Conservation (phyloP, 1,284 basidiomycete genomes). For the Ceratobasidium sp. region DNA sequence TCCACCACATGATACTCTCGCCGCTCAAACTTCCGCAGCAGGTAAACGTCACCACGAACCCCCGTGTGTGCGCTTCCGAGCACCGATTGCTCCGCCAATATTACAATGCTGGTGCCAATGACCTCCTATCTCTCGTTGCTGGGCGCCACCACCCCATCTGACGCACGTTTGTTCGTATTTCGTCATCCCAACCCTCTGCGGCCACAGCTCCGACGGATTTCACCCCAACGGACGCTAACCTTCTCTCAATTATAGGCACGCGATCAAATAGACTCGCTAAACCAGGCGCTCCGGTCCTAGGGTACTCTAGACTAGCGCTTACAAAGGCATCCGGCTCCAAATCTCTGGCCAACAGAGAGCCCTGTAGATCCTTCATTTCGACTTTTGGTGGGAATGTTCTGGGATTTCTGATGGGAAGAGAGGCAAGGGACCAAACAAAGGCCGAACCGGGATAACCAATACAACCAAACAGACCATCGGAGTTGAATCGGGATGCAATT, state of each 20-base stretch:
- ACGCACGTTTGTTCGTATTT: too few species aligned
- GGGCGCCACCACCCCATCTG: too few species aligned
- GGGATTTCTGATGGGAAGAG: not conserved
- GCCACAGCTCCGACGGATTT: not conserved
- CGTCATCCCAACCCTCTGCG: too few species aligned
- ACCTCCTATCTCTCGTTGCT: too few species aligned
- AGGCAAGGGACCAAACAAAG: slow-evolving; percentile 13
- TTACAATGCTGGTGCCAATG: too few species aligned
- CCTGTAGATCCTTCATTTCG: slow-evolving; percentile 1
- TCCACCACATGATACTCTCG: not conserved
- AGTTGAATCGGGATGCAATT: not conserved
- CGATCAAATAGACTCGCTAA: slow-evolving; percentile 1
- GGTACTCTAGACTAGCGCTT: not conserved
- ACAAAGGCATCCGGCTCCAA: not conserved
- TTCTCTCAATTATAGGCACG: not conserved
- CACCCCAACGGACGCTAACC: not conserved
- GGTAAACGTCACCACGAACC: too few species aligned
- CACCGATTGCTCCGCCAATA: too few species aligned
- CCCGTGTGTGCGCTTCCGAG: too few species aligned
- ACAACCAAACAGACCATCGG: slow-evolving; percentile 3
- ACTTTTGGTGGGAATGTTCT: not conserved
- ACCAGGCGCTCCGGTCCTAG: not conserved
- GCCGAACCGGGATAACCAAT: not conserved
- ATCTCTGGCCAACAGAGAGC: not conserved
- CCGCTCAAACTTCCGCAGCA: not conserved